Percentiles rank a stretch among this genome's conserved stretches.
These are phyloP conservation scores for Aspergillus pseudoglaucus DNA, from an alignment of 2,329 filamentous ascomycete genomes.

Conservation along the genomic window DNA sequence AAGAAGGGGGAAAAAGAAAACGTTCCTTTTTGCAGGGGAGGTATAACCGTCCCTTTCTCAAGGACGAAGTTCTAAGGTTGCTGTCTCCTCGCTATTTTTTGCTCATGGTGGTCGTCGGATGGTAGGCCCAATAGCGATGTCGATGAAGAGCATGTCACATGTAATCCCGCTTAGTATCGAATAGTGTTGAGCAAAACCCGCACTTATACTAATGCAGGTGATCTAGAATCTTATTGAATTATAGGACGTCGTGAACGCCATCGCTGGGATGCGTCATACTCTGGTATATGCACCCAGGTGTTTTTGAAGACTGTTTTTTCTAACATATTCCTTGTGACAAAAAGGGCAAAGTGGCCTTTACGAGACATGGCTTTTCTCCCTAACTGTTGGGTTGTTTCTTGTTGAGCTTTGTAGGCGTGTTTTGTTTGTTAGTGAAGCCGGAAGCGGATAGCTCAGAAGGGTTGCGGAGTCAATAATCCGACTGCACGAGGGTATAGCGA, in stretches of 20 bases:
- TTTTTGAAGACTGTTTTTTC: neutral
- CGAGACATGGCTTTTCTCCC: too few relatives aligned
- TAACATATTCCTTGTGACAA: neutral
- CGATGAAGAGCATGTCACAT: too few relatives aligned
- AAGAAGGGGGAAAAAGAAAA: too few relatives aligned
- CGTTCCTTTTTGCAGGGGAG: neutral
- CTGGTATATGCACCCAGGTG: neutral
- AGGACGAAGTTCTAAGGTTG: neutral
- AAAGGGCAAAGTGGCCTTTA: neutral
- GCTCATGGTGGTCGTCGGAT: too few relatives aligned
- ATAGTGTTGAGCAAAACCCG: neutral
- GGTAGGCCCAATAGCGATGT: too few relatives aligned
- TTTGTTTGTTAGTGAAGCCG: too few relatives aligned
- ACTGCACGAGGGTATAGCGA: too few relatives aligned
- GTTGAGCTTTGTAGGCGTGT: too few relatives aligned
- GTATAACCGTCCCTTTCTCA: neutral
- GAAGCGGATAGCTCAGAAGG: too few relatives aligned
- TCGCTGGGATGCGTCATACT: neutral
- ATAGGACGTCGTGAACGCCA: neutral
- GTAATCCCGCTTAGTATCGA: neutral
- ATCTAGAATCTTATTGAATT: neutral
- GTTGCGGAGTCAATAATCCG: too few relatives aligned
- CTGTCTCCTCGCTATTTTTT: neutral
- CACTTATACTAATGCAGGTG: neutral
- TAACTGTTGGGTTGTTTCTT: too few relatives aligned